Evolutionary conservation across 208 protist genomes (phyloP), one percentile per base, ranked within the genome.

Genomic region (Leishmania arabica): DNA sequence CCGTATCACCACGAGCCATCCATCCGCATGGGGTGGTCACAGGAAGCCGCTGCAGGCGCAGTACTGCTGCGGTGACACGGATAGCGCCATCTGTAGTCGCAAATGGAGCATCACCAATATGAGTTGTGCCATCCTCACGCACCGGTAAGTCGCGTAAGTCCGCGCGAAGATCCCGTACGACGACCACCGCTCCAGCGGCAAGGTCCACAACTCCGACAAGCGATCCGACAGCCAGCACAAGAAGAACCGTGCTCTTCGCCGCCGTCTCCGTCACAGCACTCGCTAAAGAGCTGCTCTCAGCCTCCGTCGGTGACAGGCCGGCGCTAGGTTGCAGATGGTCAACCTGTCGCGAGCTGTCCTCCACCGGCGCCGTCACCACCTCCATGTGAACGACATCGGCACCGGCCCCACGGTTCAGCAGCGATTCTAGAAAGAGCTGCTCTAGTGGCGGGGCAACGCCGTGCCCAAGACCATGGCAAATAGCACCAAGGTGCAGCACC

Each of bases 141-240:
- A 1, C 72, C 37, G 31, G 19, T 5, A n/a, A 19, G 49, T 24
- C 8, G 31, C 3, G 34, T 17, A 62, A n/a, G 45, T 73, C 72
- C 51, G 8, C 34, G 51, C 31, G 31, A 47, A 85, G 45, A 60
- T 85, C 78, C 34, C 64, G 21, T 58, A 85, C 82, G 45, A 64
- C n/a, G 45, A 69, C 74, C 72, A 82, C 77, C 37, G n/a, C 19
- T 27, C 78, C 82, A 45, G 70, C 40, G 31, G 21, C 1, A 11
- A 86, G 72, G 9, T 51, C 31, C 21, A 82, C 72, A 15, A 82
- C 82, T 3, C 78, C 82, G 7, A 82, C 56, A 13, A 86, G 56
- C 31, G 77, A 64, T 17, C 72, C 78, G 17, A 70, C 74, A 0
- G 82, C 78, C 3, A 86, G 42, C 15, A 82, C 73, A 3, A 86